phyloP scores from a whole-genome alignment of 495 filamentous ascomycete genomes.

The Aspergillus baeticus region DNA sequence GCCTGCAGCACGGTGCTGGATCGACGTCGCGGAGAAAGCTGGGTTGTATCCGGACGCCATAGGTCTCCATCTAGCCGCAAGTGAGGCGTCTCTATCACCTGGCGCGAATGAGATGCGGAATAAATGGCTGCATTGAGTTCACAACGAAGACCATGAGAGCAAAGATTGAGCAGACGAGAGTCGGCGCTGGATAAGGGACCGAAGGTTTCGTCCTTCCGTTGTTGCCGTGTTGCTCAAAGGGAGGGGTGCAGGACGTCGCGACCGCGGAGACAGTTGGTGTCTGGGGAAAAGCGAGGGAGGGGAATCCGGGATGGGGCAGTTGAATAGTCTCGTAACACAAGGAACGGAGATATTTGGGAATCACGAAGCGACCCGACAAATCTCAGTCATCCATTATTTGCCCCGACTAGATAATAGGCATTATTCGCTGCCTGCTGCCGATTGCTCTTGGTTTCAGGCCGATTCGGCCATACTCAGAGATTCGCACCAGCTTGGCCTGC shows the following conservation, averaged over 20 bases:
- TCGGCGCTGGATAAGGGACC: neutral
- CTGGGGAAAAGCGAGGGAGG: neutral
- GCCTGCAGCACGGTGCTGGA: conserved; percentile 62
- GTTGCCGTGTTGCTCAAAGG: conserved; percentile 11
- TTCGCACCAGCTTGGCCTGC: conserved; percentile 11
- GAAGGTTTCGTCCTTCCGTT: conserved; percentile 2
- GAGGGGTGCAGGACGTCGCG: conserved; percentile 15
- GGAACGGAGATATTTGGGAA: neutral
- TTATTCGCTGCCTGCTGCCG: conserved; percentile 6
- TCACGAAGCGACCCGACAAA: neutral
- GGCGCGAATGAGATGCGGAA: conserved; percentile 27
- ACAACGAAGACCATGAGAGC: neutral
- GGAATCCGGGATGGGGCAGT: neutral
- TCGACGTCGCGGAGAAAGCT: conserved; percentile 63
- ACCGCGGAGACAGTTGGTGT: neutral
- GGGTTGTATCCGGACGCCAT: conserved; percentile 52
- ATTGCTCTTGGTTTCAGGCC: conserved; percentile 20
- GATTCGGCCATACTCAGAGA: neutral
- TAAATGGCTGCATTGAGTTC: conserved; percentile 39
- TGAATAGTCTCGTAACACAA: conserved; percentile 8
- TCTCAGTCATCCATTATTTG: conserved; percentile 2
- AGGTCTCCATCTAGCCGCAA: conserved; percentile 46
- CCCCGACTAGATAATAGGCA: neutral
- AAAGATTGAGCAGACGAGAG: neutral
- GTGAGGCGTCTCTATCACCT: conserved; percentile 39